phyloP scores from a whole-genome alignment of 495 filamentous ascomycete genomes.

The Penicillium bovifimosum region DNA sequence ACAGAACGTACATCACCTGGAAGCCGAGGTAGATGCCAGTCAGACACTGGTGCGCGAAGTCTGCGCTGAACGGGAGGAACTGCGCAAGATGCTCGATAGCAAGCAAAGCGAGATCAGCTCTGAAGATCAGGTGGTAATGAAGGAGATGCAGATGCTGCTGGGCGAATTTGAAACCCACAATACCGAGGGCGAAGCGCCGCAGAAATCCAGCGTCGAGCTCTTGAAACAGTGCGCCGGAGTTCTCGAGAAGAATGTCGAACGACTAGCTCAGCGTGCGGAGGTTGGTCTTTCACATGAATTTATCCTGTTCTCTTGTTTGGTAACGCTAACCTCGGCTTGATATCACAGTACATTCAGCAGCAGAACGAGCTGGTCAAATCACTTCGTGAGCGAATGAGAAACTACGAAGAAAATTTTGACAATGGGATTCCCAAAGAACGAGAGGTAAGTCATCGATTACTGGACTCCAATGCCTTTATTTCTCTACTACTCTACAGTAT shows the following conservation, averaged over 20 bases:
- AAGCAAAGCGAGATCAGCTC: constrained; percentile 35
- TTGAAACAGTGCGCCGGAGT: constrained; percentile 40
- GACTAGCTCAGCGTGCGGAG: constrained; percentile 45
- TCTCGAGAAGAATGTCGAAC: constrained; percentile 43
- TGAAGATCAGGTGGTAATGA: constrained; percentile 39
- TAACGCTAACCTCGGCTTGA: constrained; percentile 9
- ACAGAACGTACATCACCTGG: constrained; percentile 36
- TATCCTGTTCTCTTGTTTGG: not conserved
- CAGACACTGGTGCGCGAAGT: constrained; percentile 37
- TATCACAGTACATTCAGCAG: constrained; percentile 52
- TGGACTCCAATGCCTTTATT: not conserved
- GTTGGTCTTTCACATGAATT: constrained; percentile 23
- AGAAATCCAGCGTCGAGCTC: constrained; percentile 39
- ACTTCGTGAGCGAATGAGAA: constrained; percentile 50
- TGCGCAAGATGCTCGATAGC: constrained; percentile 39
- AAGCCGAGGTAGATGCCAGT: constrained; percentile 39
- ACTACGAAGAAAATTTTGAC: constrained; percentile 42
- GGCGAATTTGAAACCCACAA: constrained; percentile 37
- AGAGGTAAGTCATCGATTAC: constrained; percentile 32
- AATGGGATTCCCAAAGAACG: constrained; percentile 44
- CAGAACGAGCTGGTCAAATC: constrained; percentile 56
- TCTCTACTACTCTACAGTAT: not conserved
- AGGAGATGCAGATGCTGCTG: constrained; percentile 41
- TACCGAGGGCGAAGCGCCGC: constrained; percentile 28
- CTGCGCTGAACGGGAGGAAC: constrained; percentile 39